Conservation (phyloP, 2,329 filamentous ascomycete genomes). For the Xylariaceae sp. region DNA sequence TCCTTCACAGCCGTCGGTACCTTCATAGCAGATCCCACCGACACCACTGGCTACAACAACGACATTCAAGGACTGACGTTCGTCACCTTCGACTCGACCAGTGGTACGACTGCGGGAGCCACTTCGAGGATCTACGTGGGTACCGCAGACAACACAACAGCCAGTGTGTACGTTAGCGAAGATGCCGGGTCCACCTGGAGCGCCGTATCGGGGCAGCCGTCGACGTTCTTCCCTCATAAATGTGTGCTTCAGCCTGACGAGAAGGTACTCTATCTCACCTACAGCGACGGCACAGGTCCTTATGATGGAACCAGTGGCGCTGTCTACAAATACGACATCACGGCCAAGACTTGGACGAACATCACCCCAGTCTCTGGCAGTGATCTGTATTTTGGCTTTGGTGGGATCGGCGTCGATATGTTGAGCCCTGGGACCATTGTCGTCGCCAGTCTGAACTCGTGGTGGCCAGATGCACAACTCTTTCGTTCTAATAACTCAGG, state of each 20-base stretch:
- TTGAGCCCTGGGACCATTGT: conserved; percentile 52
- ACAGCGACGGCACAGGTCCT: conserved; percentile 51
- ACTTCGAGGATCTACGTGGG: conserved; percentile 55
- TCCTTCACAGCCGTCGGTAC: conserved; percentile 48
- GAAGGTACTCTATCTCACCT: conserved; percentile 51
- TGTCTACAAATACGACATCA: conserved; percentile 51
- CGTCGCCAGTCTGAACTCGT: conserved; percentile 53
- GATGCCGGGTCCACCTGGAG: conserved; percentile 51
- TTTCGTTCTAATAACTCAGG: conserved; percentile 53
- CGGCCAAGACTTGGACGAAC: conserved; percentile 45
- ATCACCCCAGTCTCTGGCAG: conserved; percentile 49
- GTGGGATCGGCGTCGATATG: conserved; percentile 50
- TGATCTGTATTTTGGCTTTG: conserved; percentile 50
- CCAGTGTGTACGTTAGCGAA: conserved; percentile 49
- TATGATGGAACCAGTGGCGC: conserved; percentile 52
- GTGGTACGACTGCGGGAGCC: conserved; percentile 37
- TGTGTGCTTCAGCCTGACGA: conserved; percentile 45
- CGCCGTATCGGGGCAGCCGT: conserved; percentile 45
- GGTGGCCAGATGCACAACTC: conserved; percentile 55
- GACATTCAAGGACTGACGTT: conserved; percentile 47
- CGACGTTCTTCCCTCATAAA: conserved; percentile 50
- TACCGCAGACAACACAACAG: conserved; percentile 46
- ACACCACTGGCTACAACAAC: conserved; percentile 38
- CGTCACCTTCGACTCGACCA: conserved; percentile 53
- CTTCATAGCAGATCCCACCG: conserved; percentile 40